Evolutionary conservation across 441 rosid species (phyloP).

Genomic region (Erodium moschatum): DNA sequence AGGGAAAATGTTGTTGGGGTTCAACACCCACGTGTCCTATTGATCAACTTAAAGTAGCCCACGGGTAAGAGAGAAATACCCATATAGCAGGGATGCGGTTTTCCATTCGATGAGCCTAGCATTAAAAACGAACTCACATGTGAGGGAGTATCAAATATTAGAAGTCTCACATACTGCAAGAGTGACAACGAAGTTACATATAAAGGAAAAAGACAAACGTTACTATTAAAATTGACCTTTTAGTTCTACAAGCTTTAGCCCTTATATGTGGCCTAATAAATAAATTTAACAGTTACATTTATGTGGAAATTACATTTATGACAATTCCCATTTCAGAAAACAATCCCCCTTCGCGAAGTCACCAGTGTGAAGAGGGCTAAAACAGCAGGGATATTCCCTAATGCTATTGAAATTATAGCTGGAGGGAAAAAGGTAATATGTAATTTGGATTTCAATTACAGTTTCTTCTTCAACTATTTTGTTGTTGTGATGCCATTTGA

Average conservation of each 20-base stretch:
- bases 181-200: too few species aligned
- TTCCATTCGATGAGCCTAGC: too few species aligned
- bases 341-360: constrained; percentile 57
- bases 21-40: too few species aligned
- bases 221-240: not conserved
- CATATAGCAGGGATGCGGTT: too few species aligned
- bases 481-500: not conserved
- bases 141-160: too few species aligned
- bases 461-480: constrained; percentile 14
- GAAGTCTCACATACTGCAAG: too few species aligned
- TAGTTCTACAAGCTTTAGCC: not conserved
- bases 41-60: too few species aligned
- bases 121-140: too few species aligned
- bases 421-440: constrained; percentile 71
- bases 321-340: constrained; percentile 46
- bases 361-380: constrained; percentile 78
- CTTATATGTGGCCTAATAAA: not conserved
- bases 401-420: constrained; percentile 79
- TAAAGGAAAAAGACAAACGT: too few species aligned
- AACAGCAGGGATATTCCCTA: constrained; percentile 92
- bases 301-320: not conserved
- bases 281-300: too few species aligned
- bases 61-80: too few species aligned
- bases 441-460: constrained; percentile 14
- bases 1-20: too few species aligned